Evolutionary conservation across 2,329 filamentous ascomycete species (phyloP), one percentile per base, ranked within the genome.

Genomic region (Tolypocladium endophyticum): DNA sequence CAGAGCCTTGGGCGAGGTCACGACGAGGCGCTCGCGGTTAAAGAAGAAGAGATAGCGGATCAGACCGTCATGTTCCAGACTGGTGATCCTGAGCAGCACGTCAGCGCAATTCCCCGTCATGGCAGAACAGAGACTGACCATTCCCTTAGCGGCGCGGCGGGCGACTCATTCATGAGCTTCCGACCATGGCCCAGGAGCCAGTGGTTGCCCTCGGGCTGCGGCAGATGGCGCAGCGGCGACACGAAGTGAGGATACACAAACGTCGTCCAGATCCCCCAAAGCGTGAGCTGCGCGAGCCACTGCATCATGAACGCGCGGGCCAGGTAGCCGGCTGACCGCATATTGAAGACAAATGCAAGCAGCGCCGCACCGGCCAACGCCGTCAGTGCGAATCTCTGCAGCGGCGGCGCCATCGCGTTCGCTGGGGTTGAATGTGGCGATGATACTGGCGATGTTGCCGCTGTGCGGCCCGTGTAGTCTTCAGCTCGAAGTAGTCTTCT

Each of bases 21-120:
- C 68, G 12, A 89, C 63, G n/a, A 90, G 64, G 39, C 85, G 79
- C 68, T 89, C 87, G 25, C 76, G 68, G 67, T 89, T 89, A 61
- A 86, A 79, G 16, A 85, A 67, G 35, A 81, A 78, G 18, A 83
- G 79, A 68, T 88, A 91, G 14, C 86, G 82, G 59, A 92, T 83
- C 23, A 92, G 66, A 3, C 88, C 88, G 9, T 89, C 74, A 65
- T 92, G 85, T 8, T 85, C 84, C 45, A 90, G 74, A 2, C 76
- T 77, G 56, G 81, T 76, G 28, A 81, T 71, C 88, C 87, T 84
- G 61, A 69, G 41, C 14, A 75, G 66, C 80, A 81, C 69, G 61
- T 45, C 58, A 55, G 35, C 14, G 6, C 30, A 16, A 33, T n/a
- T 7, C 23, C 23, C 18, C 4, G 14, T 12, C 38, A 23, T 3